phyloP scores from a whole-genome alignment of 2,329 filamentous ascomycete species.

The Botrytis paeoniae region DNA sequence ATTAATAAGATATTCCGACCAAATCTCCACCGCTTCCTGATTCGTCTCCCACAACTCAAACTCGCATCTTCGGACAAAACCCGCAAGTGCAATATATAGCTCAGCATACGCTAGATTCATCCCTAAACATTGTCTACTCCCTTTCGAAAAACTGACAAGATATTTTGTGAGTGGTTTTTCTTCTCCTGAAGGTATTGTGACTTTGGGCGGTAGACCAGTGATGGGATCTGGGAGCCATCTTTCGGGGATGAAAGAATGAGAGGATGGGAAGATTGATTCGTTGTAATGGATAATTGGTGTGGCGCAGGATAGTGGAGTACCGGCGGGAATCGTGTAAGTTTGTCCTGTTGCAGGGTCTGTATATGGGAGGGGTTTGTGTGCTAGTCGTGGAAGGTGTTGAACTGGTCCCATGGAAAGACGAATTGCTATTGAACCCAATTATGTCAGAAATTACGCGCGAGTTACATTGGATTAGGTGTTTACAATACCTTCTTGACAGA shows the following conservation, averaged over 20 bases:
- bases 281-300: constrained; percentile 42
- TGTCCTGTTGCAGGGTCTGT: constrained; percentile 23
- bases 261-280: constrained; percentile 40
- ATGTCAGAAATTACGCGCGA: not conserved
- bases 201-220: constrained; percentile 1
- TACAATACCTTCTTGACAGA: constrained; percentile 37
- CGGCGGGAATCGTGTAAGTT: constrained; percentile 27
- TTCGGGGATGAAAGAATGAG: constrained; percentile 43
- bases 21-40: constrained; percentile 10
- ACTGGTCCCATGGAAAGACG: constrained; percentile 38
- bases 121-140: constrained; percentile 44
- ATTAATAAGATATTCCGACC: not conserved
- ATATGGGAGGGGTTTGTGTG: constrained; percentile 26
- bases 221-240: constrained; percentile 41
- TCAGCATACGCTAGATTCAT: constrained; percentile 27
- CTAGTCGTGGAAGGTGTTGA: constrained; percentile 33
- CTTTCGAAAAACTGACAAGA: constrained; percentile 45
- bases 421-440: constrained; percentile 22
- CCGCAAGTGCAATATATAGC: constrained; percentile 17
- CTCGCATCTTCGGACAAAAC: constrained; percentile 8
- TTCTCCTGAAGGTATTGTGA: not conserved
- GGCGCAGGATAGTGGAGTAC: constrained; percentile 43
- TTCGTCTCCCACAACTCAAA: constrained; percentile 12
- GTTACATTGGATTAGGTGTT: not conserved
- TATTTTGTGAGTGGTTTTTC: constrained; percentile 28